Conservation (phyloP, 1,284 basidiomycete species). For the Golubevia sp. region DNA sequence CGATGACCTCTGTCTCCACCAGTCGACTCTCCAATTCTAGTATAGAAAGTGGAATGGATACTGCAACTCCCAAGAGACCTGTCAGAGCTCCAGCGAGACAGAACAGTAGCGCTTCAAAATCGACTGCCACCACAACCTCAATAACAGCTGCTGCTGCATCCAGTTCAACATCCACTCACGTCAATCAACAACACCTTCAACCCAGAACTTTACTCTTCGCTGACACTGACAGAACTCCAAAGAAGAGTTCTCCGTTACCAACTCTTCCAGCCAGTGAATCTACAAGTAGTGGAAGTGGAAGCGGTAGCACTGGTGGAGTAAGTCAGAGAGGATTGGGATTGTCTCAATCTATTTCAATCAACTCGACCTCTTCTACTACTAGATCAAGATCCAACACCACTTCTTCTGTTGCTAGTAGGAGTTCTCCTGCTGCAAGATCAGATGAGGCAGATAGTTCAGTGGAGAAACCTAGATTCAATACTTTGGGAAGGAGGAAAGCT, state of each 20-base stretch:
- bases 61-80: neutral
- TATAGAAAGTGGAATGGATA: neutral
- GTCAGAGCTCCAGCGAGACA: neutral
- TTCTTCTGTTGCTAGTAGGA: neutral
- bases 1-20: no score
- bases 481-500: neutral
- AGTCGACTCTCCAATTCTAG: neutral
- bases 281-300: neutral
- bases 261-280: neutral
- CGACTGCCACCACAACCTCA: neutral
- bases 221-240: neutral
- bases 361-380: neutral
- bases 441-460: neutral
- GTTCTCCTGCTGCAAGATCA: neutral
- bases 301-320: neutral
- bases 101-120: neutral
- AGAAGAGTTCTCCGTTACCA: neutral
- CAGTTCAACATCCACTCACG: no score
- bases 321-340: no score
- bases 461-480: neutral
- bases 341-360: neutral
- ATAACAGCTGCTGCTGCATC: no score
- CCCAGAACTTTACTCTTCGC: neutral
- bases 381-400: neutral
- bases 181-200: neutral